Conservation (phyloP, 106 monocot species). For the Apostasia shenzhenica region DNA sequence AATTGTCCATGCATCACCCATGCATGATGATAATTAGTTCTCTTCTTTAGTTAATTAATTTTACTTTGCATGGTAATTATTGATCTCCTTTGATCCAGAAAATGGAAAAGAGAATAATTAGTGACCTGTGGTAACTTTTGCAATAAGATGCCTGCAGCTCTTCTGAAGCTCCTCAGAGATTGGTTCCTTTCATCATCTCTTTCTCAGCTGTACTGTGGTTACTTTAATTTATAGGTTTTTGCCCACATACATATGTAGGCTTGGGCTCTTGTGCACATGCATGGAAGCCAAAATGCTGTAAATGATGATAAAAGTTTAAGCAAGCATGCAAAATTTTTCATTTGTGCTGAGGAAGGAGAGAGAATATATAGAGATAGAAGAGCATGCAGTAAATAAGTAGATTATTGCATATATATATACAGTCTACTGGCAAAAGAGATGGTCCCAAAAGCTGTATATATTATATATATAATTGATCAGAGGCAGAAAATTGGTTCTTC, state of each 20-base stretch:
- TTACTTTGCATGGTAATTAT: too few species aligned
- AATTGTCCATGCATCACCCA: not conserved
- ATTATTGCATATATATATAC: not conserved
- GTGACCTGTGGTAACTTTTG: not conserved
- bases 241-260: not conserved
- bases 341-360: not conserved
- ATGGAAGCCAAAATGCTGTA: too few species aligned
- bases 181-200: constrained; percentile 3
- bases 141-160: not conserved
- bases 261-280: not conserved
- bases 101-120: not conserved
- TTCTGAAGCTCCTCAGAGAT: not conserved
- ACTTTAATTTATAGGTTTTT: not conserved
- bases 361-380: not conserved
- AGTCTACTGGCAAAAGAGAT: not conserved
- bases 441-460: constrained; percentile 1
- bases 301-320: too few species aligned
- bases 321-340: too few species aligned
- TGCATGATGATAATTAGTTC: not conserved
- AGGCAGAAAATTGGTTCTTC: not conserved
- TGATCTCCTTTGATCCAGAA: not conserved
- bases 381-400: not conserved
- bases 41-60: too few species aligned
- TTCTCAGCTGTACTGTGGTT: not conserved
- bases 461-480: not conserved